A percentile compares a stretch with the other conserved stretches of the same genome.
Conservation (phyloP, 371 early-diverging fungal genomes). For the Homolaphlyctis polyrhiza region DNA sequence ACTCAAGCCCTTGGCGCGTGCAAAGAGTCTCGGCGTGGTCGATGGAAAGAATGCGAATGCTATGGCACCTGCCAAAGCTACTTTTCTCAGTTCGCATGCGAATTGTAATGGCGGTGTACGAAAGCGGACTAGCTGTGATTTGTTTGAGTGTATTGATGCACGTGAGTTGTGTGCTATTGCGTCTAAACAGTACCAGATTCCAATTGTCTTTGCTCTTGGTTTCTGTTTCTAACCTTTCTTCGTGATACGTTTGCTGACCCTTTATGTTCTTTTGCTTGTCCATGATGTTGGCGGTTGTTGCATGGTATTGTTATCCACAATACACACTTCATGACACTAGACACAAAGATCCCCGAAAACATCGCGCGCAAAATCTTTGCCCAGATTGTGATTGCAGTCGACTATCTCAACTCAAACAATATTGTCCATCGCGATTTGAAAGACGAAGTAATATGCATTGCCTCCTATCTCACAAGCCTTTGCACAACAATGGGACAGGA, state of each 20-base stretch:
- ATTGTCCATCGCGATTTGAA: constrained; percentile 68
- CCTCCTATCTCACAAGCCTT: neutral
- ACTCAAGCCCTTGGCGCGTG: constrained; percentile 6
- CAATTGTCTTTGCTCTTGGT: too few species aligned
- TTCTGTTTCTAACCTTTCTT: too few species aligned
- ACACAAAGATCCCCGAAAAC: constrained; percentile 25
- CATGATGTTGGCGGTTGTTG: too few species aligned
- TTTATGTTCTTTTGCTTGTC: too few species aligned
- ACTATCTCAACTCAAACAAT: constrained; percentile 48
- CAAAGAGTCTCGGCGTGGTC: constrained; percentile 10
- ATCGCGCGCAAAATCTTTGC: constrained; percentile 53
- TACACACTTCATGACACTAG: neutral
- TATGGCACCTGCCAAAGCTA: neutral
- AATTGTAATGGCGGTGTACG: neutral
- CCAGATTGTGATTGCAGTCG: constrained; percentile 66
- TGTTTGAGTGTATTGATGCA: constrained; percentile 71
- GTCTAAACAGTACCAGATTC: too few species aligned
- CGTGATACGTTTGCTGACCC: too few species aligned
- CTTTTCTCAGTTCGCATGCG: neutral
- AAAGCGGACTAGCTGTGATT: constrained; percentile 35
- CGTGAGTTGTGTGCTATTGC: neutral
- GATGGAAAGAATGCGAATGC: too few species aligned
- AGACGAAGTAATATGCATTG: constrained; percentile 43
- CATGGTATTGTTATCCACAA: too few species aligned
- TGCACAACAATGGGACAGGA: too few species aligned